Evolutionary conservation across 768 basidiomycete species (phyloP).

Genomic region (Lentinula raphanica): DNA sequence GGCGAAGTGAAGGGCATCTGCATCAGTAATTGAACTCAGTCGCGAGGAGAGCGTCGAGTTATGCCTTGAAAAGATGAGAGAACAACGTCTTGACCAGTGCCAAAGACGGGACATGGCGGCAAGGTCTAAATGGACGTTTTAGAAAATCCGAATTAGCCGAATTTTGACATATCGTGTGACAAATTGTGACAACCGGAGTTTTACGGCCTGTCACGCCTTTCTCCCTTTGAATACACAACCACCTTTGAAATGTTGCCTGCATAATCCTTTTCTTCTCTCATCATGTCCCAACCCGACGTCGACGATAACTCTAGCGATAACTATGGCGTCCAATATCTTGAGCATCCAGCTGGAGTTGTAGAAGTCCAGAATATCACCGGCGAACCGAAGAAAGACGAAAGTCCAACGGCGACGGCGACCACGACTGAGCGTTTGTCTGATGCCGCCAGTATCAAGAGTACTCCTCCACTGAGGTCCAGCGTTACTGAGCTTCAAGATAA

Average conservation of each 20-base stretch:
- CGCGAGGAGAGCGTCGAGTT: conserved; percentile 18
- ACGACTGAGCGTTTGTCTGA: conserved; percentile 38
- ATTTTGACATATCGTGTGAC: not conserved
- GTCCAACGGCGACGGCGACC: conserved; percentile 34
- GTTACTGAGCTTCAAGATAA: not conserved
- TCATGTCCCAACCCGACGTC: conserved; percentile 22
- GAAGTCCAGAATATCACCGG: conserved; percentile 16
- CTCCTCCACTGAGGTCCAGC: conserved; percentile 12
- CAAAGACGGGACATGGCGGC: not conserved
- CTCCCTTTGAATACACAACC: not conserved
- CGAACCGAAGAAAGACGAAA: conserved; percentile 4
- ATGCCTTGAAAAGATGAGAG: conserved; percentile 7
- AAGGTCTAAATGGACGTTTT: not conserved
- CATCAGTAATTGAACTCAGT: conserved; percentile 45
- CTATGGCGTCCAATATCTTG: conserved; percentile 20
- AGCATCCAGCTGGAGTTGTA: conserved; percentile 16
- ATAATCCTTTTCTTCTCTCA: conserved; percentile 6
- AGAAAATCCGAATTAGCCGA: not conserved
- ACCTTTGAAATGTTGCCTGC: not conserved
- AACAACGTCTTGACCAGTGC: conserved; percentile 2
- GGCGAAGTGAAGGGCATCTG: conserved; percentile 66
- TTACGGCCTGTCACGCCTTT: not conserved
- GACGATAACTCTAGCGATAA: conserved; percentile 30
- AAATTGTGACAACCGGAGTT: not conserved
- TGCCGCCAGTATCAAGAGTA: conserved; percentile 52